Evolutionary conservation across 352 stramenopile genomes (phyloP).

Genomic region (Elongisporangium anandrum): DNA sequence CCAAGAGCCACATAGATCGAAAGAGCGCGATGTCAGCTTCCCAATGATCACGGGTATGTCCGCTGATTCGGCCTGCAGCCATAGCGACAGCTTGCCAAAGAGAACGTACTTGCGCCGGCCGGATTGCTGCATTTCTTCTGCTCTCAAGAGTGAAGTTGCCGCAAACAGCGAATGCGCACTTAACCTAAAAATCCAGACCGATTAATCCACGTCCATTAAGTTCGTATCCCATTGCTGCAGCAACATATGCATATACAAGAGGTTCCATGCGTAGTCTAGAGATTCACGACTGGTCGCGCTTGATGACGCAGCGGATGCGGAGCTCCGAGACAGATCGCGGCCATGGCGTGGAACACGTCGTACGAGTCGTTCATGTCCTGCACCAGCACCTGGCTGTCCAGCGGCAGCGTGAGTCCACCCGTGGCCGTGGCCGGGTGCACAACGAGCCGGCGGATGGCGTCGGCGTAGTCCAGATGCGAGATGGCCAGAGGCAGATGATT

Average conservation of each 20-base stretch:
- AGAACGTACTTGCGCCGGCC: background rate
- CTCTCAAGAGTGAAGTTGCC: background rate
- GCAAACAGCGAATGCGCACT: background rate
- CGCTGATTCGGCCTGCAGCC: background rate
- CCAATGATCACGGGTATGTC: background rate
- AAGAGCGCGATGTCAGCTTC: background rate
- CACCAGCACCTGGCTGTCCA: constrained; percentile 18
- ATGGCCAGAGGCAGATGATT: constrained; percentile 32
- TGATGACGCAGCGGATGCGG: constrained; percentile 22
- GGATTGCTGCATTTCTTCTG: background rate
- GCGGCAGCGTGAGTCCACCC: constrained; percentile 3
- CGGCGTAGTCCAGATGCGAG: constrained; percentile 34
- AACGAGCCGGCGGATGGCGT: constrained; percentile 25
- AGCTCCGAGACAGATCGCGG: constrained; percentile 23
- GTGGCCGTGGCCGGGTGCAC: constrained; percentile 6
- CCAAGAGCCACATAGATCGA: background rate
- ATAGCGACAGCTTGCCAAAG: background rate
- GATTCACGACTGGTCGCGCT: constrained; percentile 3
- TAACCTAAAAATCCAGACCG: background rate
- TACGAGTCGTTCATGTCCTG: constrained; percentile 30
- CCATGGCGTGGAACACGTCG: constrained; percentile 23
- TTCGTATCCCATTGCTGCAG: background rate
- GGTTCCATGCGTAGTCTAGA: background rate
- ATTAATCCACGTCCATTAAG: background rate
- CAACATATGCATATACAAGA: background rate